Evolutionary conservation across 2,329 filamentous ascomycete genomes (phyloP).

Genomic region (Fusarium subglutinans): DNA sequence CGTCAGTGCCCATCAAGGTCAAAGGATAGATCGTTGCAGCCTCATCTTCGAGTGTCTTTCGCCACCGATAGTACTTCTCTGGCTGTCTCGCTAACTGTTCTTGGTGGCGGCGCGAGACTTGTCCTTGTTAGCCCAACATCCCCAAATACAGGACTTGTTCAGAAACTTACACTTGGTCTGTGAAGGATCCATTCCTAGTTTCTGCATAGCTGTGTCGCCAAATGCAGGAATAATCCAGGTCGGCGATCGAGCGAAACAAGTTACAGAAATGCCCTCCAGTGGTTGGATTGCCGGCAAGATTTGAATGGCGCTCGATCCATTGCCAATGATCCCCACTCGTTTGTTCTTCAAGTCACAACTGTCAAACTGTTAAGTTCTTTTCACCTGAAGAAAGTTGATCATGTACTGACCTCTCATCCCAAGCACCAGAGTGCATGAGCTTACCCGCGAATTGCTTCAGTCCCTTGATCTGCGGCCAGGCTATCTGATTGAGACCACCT

Average conservation of each 20-base stretch:
- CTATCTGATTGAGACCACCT: background rate
- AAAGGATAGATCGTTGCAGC: background rate
- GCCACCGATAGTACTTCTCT: rapidly evolving
- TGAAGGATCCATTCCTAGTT: background rate
- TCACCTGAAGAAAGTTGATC: rapidly evolving
- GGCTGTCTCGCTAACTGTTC: rapidly evolving
- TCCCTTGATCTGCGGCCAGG: background rate
- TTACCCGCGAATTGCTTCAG: background rate
- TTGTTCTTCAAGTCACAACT: background rate
- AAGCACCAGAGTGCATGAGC: background rate
- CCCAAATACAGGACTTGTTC: rapidly evolving
- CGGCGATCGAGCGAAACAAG: background rate
- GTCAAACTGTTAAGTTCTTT: background rate
- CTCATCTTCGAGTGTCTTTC: background rate
- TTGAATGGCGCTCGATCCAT: background rate
- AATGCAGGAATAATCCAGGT: background rate
- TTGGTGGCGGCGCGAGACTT: background rate
- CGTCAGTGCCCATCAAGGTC: background rate
- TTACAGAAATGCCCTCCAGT: background rate
- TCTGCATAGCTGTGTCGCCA: background rate
- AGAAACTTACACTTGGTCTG: background rate
- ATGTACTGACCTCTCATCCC: background rate
- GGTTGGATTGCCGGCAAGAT: background rate
- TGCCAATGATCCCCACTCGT: background rate
- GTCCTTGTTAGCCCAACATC: background rate